Conservation (phyloP, 441 rosid genomes). For the Jatropha podagrica region DNA sequence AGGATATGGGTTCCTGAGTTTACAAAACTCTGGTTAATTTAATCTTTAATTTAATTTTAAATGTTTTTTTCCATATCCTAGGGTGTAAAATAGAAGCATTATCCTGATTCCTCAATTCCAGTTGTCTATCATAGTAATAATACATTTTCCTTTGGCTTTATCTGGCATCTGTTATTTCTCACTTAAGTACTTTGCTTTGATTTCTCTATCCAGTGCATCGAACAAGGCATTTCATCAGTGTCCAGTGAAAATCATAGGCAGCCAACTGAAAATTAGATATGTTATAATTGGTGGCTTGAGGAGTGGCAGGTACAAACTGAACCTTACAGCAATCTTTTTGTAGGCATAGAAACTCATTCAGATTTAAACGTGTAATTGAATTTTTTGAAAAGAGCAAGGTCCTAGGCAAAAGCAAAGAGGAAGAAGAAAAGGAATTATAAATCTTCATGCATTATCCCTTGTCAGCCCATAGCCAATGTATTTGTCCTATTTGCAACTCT, state of each 20-base stretch:
- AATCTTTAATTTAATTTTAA: neutral
- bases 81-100: neutral
- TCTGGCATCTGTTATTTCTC: neutral
- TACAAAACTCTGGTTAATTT: neutral
- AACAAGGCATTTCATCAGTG: conserved; percentile 54
- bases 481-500: neutral
- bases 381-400: neutral
- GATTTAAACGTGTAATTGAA: neutral
- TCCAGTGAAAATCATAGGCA: conserved; percentile 33
- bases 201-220: conserved; percentile 54
- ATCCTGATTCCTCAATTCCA: neutral
- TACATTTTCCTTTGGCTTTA: conserved; percentile 15
- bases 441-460: neutral
- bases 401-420: neutral
- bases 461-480: conserved; percentile 8
- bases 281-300: conserved; percentile 21
- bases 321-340: neutral
- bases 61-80: neutral
- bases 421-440: neutral
- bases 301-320: conserved; percentile 31
- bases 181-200: conserved; percentile 12
- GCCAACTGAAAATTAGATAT: conserved; percentile 34
- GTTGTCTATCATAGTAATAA: neutral
- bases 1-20: neutral
- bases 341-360: neutral